Evolutionary conservation across 805 yeast species (phyloP), one percentile per base, ranked within the genome.

Genomic region (Zygoascus tannicola): DNA sequence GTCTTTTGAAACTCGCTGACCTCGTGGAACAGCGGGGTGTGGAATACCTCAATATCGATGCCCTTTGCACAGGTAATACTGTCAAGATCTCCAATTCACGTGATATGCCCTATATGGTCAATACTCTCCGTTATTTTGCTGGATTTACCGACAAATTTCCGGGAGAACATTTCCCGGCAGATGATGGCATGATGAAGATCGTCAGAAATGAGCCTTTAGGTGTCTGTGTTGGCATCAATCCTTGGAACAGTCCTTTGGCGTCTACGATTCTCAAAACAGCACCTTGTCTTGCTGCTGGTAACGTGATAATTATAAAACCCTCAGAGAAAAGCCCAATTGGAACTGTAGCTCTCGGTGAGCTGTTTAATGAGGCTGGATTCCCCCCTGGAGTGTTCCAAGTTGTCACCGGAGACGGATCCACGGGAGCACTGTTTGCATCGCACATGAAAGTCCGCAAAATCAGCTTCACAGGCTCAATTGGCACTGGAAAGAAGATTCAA

Each of bases 231-330:
- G 67, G 76, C 48, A 72, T 78, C 50, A 73, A 79, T 44, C 84
- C 84, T 23, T 78, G 80, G 75, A 78, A 78, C 59, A 78, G 78
- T 65, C 85, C 85, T 23, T 64, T 69, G 46, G 82, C 81, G 14
- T 78, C 78, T 82, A 75, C 78, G 41, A 72, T 81, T 7, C 68
- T 83, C 51, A 78, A 79, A 52, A 76, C 75, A 3, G 81, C 75
- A 20, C 80, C 83, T 22, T 81, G 81, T 0, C 60, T 77, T 35
- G 81, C 81, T n/a, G 78, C 72, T 16, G 83, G 83, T 7, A 76
- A 81, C 56, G 75, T 81, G 4, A 67, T 74, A 14, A 73, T 78
- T 32, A 58, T 77, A 48, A 78, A 78, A 56, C 82, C 82, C 19
- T 81, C 76, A 52, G 71, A 74, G 5, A 75, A 73, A 55, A 77